Base-by-base conservation (phyloP, 208 protist species). In the Wallacemonas collosoma region DNA sequence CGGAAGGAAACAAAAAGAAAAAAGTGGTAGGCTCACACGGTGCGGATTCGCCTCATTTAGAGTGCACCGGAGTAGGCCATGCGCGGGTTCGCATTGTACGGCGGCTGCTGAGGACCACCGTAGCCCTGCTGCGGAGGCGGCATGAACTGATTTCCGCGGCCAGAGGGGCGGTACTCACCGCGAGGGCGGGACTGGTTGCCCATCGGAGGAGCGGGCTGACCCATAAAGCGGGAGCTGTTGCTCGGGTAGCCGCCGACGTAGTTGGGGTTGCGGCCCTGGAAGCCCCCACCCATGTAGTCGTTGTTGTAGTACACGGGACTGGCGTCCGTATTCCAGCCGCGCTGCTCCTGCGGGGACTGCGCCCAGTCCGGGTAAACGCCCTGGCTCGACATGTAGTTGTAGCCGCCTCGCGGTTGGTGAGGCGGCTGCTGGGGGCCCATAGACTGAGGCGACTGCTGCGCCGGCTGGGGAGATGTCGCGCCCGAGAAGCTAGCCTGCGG, bases 181-280 rank as follows among this genome's bases (percentile, higher is more conserved):
- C 35, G 38, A n/a, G 11, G 4, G 60, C 41, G 3, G 35, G 8
- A 15, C 17, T 15, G 14, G 40, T 43, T 7, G 17, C 60, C 60
- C 41, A 45, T 69, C 48, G 74, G 61, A 74, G 26, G 26, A 26
- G 26, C 26, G 26, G 26, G 70, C 54, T 60, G 55, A 36, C 56
- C 51, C 69, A 56, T 63, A 15, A 45, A 69, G n/a, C 66, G 35
- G 74, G 62, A 84, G 81, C 79, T 88, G 60, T 55, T 76, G 68
- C 26, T 70, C 45, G 44, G 66, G 71, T 71, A 75, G 76, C 44
- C 75, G 75, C 41, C 73, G 65, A 35, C 75, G 73, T 66, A 66
- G 47, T 53, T 15, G 54, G 26, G 26, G 26, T 2, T 17, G 2
- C 9, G 41, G 15, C 67, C 55, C 11, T 43, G 5, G 57, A 65